Percentiles rank a stretch among this genome's conserved stretches.
phyloP scores from a whole-genome alignment of 768 basidiomycete genomes.

The Mrakia gelida region DNA sequence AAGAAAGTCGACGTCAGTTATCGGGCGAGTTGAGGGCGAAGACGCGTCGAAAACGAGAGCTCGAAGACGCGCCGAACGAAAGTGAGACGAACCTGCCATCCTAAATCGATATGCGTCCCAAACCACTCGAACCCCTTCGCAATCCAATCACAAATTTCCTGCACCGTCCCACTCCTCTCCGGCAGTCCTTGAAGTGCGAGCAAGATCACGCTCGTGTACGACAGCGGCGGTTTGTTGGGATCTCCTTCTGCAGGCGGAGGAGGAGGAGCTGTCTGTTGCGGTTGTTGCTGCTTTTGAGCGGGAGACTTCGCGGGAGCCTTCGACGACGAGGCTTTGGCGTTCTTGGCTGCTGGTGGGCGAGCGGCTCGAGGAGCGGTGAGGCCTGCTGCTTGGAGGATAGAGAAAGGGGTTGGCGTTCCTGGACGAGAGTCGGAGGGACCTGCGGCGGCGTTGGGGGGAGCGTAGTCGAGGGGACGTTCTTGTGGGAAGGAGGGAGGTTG shows the following conservation, averaged over 20 bases:
- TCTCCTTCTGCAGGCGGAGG: neutral
- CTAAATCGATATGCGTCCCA: slow-evolving; percentile 68
- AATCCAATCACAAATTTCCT: slow-evolving; percentile 86
- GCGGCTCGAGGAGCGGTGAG: slow-evolving; percentile 1
- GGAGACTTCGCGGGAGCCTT: no score
- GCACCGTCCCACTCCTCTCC: slow-evolving; percentile 1
- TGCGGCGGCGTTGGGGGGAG: neutral
- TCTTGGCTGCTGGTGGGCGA: neutral
- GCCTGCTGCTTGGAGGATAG: slow-evolving; percentile 14
- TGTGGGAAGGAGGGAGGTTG: slow-evolving; percentile 3
- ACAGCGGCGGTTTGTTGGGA: slow-evolving; percentile 15
- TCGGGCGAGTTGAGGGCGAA: neutral
- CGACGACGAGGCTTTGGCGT: neutral
- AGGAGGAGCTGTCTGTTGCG: neutral
- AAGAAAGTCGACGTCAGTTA: neutral
- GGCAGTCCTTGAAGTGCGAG: slow-evolving; percentile 10
- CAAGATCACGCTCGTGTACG: slow-evolving; percentile 21
- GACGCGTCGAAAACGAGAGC: neutral
- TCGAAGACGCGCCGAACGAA: neutral
- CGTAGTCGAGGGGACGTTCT: neutral
- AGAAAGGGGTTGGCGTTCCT: neutral
- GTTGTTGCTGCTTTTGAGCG: neutral
- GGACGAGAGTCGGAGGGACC: neutral
- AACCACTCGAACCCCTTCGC: slow-evolving; percentile 86
- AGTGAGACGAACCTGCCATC: slow-evolving; percentile 72